Percentiles rank a stretch among this genome's conserved stretches.
Conservation (phyloP, 176 grass and related monocot genomes). For the Aegilops tauschii region DNA sequence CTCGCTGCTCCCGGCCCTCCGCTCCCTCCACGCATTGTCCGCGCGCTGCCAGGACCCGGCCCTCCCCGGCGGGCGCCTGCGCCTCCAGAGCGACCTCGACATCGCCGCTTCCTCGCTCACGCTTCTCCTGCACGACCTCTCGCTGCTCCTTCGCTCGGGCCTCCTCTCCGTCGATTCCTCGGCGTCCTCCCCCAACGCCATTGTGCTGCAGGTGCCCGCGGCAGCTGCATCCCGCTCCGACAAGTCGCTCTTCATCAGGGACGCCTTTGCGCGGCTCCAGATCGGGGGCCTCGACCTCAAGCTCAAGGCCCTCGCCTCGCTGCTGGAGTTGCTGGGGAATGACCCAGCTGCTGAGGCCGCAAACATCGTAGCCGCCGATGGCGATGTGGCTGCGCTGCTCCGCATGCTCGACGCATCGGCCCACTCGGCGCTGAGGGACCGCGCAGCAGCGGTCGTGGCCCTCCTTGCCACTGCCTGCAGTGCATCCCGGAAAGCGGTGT, state of each 20-base stretch:
- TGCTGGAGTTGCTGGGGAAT: constrained; percentile 55
- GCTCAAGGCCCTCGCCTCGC: constrained; percentile 67
- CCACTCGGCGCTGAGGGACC: constrained; percentile 64
- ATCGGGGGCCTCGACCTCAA: constrained; percentile 81
- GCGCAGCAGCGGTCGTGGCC: constrained; percentile 44
- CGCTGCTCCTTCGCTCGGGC: constrained; percentile 49
- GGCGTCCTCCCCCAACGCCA: constrained; percentile 39
- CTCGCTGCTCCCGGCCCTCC: constrained; percentile 46
- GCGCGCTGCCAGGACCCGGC: constrained; percentile 57
- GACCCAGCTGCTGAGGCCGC: constrained; percentile 42
- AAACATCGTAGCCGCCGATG: constrained; percentile 48
- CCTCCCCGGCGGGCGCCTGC: constrained; percentile 58
- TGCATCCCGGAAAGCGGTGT: constrained; percentile 55
- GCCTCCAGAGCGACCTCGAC: constrained; percentile 82
- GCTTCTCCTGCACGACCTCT: constrained; percentile 72
- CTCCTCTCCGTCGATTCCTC: constrained; percentile 28
- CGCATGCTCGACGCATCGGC: constrained; percentile 71
- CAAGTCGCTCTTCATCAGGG: constrained; percentile 65
- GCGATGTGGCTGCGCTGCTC: constrained; percentile 55
- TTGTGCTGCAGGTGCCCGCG: constrained; percentile 62
- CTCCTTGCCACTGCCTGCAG: constrained; percentile 51
- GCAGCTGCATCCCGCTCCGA: constrained; percentile 47
- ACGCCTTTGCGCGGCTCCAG: constrained; percentile 81
- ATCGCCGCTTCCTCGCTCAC: constrained; percentile 64
- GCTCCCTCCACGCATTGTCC: constrained; percentile 52